Evolutionary conservation across 352 stramenopile genomes (phyloP), one percentile per base, ranked within the genome.

Genomic region (Blastocystis sp.): DNA sequence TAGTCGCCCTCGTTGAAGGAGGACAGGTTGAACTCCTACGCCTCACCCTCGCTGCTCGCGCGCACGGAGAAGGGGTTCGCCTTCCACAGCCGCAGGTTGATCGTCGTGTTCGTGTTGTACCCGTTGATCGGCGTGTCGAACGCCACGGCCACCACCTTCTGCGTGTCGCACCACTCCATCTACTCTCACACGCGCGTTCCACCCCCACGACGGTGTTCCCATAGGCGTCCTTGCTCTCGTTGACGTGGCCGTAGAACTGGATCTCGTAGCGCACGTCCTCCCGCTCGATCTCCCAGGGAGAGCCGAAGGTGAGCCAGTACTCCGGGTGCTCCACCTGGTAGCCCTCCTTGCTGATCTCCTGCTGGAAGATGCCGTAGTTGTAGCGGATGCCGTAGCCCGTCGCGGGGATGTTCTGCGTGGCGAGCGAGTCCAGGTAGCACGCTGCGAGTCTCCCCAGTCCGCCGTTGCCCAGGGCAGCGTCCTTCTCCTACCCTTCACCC

Each of bases 381-480:
- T 91, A 91, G 19, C 89, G 80, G 19, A 91, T 79, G 24, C 89
- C 89, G 63, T 91, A 91, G 9, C 89, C 89, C 43, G 79, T 91
- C 6, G 89, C 89, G 21, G 89, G 89, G 57, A 91, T 74, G 71
- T 90, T 88, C 7, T 90, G 42, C 6, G 89, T 91, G 11, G 89
- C 89, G 3, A 91, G 76, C 7, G 89, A 91, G 64, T 91, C 89
- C 21, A 91, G 80, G 54, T 91, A 91, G 87, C 89, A 91, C n/a
- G 89, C 81, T 0, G 89, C 89, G 7, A 91, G 48, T 11, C 89
- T 71, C 1, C 89, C 89, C 43, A 91, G 65, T 42, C 89, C 89
- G 9, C 89, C 89, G 61, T 91, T 91, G 19, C 89, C 89, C 9
- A 91, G 81, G 10, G 89, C 89, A 17, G 89, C 88, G 54, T 91